phyloP scores from a whole-genome alignment of 2,329 filamentous ascomycete genomes.

The Neonectria faginata region DNA sequence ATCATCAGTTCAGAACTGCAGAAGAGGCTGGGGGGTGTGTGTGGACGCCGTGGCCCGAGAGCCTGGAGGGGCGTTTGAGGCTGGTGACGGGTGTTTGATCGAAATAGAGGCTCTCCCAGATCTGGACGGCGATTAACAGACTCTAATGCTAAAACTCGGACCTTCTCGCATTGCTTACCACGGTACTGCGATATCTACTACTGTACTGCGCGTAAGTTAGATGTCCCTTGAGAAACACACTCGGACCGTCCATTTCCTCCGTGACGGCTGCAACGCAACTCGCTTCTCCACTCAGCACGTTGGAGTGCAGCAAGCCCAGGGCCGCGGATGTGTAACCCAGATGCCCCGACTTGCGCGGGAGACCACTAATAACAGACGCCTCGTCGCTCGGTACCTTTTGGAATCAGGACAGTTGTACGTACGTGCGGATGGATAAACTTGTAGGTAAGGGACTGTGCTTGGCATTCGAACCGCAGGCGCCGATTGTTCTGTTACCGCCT shows the following conservation, averaged over 20 bases:
- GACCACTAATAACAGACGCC: conserved; percentile 4
- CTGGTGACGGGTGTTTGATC: conserved; percentile 1
- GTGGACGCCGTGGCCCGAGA: neutral
- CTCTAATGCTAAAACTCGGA: neutral
- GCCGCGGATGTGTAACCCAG: conserved; percentile 14
- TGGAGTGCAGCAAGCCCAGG: conserved; percentile 24
- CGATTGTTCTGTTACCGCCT: conserved; percentile 4
- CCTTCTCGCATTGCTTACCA: neutral
- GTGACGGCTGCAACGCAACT: conserved; percentile 7
- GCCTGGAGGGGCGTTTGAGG: conserved; percentile 4
- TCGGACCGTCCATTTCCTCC: neutral
- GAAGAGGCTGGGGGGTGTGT: conserved; percentile 15
- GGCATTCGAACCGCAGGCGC: neutral
- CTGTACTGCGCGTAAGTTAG: neutral
- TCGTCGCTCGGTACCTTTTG: conserved; percentile 19
- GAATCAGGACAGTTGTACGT: conserved; percentile 7
- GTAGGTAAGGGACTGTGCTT: neutral
- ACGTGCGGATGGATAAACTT: neutral
- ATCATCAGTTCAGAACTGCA: conserved; percentile 23
- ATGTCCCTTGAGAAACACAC: neutral
- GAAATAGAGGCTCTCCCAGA: neutral
- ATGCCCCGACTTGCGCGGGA: conserved; percentile 14
- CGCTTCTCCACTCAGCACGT: conserved; percentile 20
- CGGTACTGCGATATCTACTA: no score
- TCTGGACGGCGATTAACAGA: no score